phyloP scores from a whole-genome alignment of 2,329 filamentous ascomycete species.

The Apiospora marii region DNA sequence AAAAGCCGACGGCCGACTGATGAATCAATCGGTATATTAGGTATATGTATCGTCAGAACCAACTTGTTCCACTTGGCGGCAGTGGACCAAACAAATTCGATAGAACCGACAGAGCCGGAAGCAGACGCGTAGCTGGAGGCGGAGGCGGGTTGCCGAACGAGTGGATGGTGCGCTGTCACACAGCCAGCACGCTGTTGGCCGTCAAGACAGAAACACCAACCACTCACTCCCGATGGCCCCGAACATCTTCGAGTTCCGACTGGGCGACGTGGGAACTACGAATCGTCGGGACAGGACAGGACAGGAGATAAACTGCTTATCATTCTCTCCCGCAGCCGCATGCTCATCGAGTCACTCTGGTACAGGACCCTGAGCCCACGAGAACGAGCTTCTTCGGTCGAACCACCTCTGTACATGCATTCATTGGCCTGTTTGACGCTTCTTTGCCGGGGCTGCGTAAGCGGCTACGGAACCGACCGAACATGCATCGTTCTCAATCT shows the following conservation, averaged over 20 bases:
- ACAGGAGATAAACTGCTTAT: neutral
- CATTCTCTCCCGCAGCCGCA: neutral
- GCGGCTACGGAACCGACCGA: neutral
- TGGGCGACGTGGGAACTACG: neutral
- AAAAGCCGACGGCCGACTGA: too few species aligned
- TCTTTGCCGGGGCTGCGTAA: neutral
- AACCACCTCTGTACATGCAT: neutral
- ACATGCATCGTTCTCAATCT: neutral
- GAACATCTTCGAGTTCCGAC: neutral
- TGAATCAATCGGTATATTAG: too few species aligned
- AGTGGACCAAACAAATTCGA: slow-evolving; percentile 9
- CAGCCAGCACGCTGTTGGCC: slow-evolving; percentile 11
- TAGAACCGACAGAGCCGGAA: slow-evolving; percentile 11
- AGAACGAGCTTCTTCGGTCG: neutral
- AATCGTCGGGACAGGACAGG: neutral
- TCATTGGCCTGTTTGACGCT: slow-evolving; percentile 7
- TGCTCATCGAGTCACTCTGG: neutral
- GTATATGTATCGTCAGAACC: too few species aligned
- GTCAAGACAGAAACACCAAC: neutral
- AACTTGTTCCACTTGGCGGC: slow-evolving; percentile 19
- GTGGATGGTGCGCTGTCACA: neutral
- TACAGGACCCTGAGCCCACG: neutral
- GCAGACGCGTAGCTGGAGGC: neutral
- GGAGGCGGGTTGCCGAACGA: neutral
- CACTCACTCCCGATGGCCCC: slow-evolving; percentile 7